A percentile compares a stretch with the other conserved stretches of the same genome.
These are phyloP conservation scores for Myriosclerotinia curreyana DNA, from an alignment of 2,329 filamentous ascomycete genomes.

Conservation along the genomic window DNA sequence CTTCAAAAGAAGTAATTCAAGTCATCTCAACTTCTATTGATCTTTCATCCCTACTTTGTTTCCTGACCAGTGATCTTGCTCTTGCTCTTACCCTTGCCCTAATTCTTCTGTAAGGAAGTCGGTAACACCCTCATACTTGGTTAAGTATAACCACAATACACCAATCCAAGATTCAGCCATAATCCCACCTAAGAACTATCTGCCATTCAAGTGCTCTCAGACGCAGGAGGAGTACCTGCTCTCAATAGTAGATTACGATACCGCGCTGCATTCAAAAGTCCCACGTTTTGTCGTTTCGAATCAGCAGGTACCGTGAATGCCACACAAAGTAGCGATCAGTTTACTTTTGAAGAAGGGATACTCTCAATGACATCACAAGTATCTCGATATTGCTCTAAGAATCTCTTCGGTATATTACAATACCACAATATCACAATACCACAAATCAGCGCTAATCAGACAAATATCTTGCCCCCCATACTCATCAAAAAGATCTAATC, in stretches of 20 bases:
- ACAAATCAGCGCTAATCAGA: not conserved
- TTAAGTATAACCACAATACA: conserved; percentile 39
- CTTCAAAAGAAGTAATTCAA: not conserved
- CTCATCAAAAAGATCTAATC: not conserved
- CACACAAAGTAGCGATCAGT: conserved; percentile 44
- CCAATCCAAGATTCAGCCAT: conserved; percentile 28
- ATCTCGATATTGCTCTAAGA: conserved; percentile 22
- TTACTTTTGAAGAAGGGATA: conserved; percentile 28
- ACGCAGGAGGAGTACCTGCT: conserved; percentile 22
- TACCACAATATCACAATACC: not conserved
- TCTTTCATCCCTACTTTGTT: conserved; percentile 40
- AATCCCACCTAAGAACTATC: conserved; percentile 36
- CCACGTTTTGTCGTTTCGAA: conserved; percentile 40
- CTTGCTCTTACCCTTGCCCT: conserved; percentile 33
- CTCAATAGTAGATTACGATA: conserved; percentile 26
- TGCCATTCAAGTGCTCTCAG: conserved; percentile 24
- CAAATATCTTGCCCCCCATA: not conserved
- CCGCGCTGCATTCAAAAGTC: conserved; percentile 36
- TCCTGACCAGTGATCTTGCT: conserved; percentile 39
- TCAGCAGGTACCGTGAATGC: conserved; percentile 41
- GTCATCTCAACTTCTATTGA: not conserved
- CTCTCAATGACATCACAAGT: conserved; percentile 26
- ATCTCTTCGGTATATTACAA: conserved; percentile 20
- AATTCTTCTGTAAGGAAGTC: conserved; percentile 45
- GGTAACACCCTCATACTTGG: conserved; percentile 43